phyloP scores from a whole-genome alignment of 2,329 filamentous ascomycete species.

The Thelonectria discophora region DNA sequence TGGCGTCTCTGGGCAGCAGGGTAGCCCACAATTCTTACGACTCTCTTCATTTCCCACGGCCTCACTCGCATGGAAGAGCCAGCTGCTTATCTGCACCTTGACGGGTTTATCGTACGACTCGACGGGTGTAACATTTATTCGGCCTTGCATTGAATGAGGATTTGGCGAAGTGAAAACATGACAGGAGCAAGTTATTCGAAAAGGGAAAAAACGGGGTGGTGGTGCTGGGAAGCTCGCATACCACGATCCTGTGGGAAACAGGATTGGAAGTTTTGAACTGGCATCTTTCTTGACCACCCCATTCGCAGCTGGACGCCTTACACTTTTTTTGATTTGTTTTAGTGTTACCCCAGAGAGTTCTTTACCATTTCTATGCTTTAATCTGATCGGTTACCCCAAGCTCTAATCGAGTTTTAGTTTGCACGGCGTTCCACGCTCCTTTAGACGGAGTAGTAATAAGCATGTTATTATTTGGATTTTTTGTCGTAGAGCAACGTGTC shows the following conservation, averaged over 20 bases:
- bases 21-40: slow-evolving; percentile 44
- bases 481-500: background rate
- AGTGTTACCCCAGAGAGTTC: slow-evolving; percentile 47
- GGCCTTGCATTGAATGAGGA: slow-evolving; percentile 30
- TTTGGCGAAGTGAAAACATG: slow-evolving; percentile 36
- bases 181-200: slow-evolving; percentile 26
- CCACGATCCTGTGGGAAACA: slow-evolving; percentile 7
- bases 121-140: slow-evolving; percentile 29
- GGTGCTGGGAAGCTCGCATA: slow-evolving; percentile 12
- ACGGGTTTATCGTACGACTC: slow-evolving; percentile 23
- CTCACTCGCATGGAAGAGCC: slow-evolving; percentile 43
- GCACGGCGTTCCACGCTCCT: slow-evolving; percentile 33
- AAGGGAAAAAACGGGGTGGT: slow-evolving; percentile 22
- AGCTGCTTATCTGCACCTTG: slow-evolving; percentile 36
- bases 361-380: slow-evolving; percentile 51
- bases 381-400: slow-evolving; percentile 48
- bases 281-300: slow-evolving; percentile 22
- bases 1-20: slow-evolving; percentile 47
- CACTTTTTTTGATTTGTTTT: slow-evolving; percentile 48
- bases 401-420: slow-evolving; percentile 46
- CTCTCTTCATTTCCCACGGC: slow-evolving; percentile 44
- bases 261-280: slow-evolving; percentile 9
- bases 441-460: slow-evolving; percentile 31
- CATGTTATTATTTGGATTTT: slow-evolving; percentile 1
- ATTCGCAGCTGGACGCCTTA: slow-evolving; percentile 32